Conservation (phyloP, 768 basidiomycete genomes). For the Fibroporia radiculosa region DNA sequence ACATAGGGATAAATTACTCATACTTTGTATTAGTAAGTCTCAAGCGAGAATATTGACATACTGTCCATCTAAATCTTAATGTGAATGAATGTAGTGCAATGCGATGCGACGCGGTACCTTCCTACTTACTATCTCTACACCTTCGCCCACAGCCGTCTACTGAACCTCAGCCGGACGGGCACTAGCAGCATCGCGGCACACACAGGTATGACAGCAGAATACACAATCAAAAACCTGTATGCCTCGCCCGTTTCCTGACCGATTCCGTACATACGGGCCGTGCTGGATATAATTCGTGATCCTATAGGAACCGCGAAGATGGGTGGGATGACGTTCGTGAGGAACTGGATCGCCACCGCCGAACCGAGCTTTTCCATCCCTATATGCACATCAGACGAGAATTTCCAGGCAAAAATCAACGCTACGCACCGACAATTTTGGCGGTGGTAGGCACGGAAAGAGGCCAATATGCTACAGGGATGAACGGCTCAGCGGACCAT, state of each 20-base stretch:
- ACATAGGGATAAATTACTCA: too few relatives aligned
- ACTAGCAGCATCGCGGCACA: neutral
- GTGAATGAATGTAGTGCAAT: too few relatives aligned
- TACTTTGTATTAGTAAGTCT: too few relatives aligned
- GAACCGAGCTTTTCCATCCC: constrained; percentile 3
- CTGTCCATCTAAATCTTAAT: too few relatives aligned
- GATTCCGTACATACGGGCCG: neutral
- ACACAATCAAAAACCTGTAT: constrained; percentile 1
- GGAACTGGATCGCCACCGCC: constrained; percentile 2
- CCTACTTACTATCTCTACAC: too few relatives aligned
- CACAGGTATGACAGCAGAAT: neutral
- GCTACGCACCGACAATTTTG: constrained; percentile 1
- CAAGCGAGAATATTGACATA: too few relatives aligned
- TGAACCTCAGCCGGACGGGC: constrained; percentile 1
- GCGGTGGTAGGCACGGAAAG: constrained; percentile 1
- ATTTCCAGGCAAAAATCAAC: neutral
- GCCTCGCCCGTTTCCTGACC: neutral
- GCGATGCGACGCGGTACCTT: too few relatives aligned
- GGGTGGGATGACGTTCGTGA: constrained; percentile 4
- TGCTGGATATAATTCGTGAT: neutral
- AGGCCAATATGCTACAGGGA: constrained; percentile 2
- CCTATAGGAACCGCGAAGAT: constrained; percentile 3
- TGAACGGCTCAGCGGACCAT: neutral
- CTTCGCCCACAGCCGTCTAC: neutral
- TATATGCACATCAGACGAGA: neutral